Conservation (phyloP, 2,329 filamentous ascomycete genomes). For the Trichoderma koningiopsis region DNA sequence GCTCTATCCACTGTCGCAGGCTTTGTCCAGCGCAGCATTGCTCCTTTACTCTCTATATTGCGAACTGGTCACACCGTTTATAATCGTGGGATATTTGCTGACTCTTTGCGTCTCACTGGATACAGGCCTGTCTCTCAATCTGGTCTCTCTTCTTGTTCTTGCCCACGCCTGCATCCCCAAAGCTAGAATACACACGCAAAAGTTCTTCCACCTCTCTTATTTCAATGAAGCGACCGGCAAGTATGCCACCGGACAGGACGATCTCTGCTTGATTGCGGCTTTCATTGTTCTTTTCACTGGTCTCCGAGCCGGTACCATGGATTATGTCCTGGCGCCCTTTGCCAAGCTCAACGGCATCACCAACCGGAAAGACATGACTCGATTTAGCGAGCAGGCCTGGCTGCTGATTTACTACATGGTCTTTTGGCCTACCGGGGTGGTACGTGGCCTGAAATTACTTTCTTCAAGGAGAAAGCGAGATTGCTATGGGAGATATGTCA, state of each 20-base stretch:
- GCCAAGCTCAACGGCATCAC: slow-evolving; percentile 72
- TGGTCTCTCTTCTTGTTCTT: slow-evolving; percentile 79
- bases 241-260: slow-evolving; percentile 78
- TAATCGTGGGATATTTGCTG: background rate
- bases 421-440: slow-evolving; percentile 84
- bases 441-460: slow-evolving; percentile 48
- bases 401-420: slow-evolving; percentile 78
- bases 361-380: slow-evolving; percentile 73
- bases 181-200: slow-evolving; percentile 75
- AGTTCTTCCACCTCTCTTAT: slow-evolving; percentile 88
- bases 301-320: slow-evolving; percentile 80
- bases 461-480: background rate
- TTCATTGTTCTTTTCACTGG: slow-evolving; percentile 86
- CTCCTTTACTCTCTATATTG: slow-evolving; percentile 3
- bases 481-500: background rate
- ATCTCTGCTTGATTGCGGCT: slow-evolving; percentile 74
- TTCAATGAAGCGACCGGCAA: slow-evolving; percentile 67
- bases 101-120: background rate
- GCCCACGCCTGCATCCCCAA: slow-evolving; percentile 82
- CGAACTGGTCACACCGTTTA: slow-evolving; percentile 2
- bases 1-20: background rate
- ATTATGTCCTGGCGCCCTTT: slow-evolving; percentile 80
- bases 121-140: slow-evolving; percentile 79
- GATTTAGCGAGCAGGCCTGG: slow-evolving; percentile 96
- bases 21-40: background rate